Base-by-base conservation (phyloP, 2,329 filamentous ascomycete genomes). In the Curvularia spicifera region DNA sequence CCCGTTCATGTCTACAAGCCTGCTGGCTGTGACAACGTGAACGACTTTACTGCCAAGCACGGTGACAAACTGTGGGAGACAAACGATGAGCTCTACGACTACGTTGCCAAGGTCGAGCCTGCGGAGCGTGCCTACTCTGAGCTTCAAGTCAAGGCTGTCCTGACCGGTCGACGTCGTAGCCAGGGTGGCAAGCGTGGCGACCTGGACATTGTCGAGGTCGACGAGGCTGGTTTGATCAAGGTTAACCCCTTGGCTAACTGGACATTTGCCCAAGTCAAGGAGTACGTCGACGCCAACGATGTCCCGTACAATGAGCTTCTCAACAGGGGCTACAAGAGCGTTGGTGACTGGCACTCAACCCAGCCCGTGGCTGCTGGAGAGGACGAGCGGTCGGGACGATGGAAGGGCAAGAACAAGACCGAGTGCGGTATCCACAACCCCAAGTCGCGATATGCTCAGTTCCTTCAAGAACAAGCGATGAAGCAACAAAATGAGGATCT, bases 381-480 rank as follows among this genome's bases (percentile, higher is more conserved):
- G 80, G 95, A 98, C 72, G 95, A 99, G 86, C 89, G 95, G 51
- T 90, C 95, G 8, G 95, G 95, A 57, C 89, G 95, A 68, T 99
- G 95, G 95, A 97, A 97, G 85, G 95, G 95, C 61, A 90, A 93
- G 78, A 82, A 85, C 72, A 99, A 99, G 89, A 96, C 93, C 15
- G 95, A 99, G 82, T 99, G 95, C 78, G 95, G 95, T 47, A 98
- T 99, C 74, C 95, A 99, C 86, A 98, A 98, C 84, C 96, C 95
- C 80, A 89, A 93, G 78, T 96, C 91, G 57, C 89, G 93, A 68
- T 99, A 98, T 73, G 91, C 93, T 10, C 88, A 93, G 79, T 97
- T 90, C 79, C 80, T 96, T 55, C 83, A 84, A 70, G 87, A 92
- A 60, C 86, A 90, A 78, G 89, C 92, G 75, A 80, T 84, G 72